Conservation (phyloP, 75 land plant genomes). For the Gnetum montanum region DNA sequence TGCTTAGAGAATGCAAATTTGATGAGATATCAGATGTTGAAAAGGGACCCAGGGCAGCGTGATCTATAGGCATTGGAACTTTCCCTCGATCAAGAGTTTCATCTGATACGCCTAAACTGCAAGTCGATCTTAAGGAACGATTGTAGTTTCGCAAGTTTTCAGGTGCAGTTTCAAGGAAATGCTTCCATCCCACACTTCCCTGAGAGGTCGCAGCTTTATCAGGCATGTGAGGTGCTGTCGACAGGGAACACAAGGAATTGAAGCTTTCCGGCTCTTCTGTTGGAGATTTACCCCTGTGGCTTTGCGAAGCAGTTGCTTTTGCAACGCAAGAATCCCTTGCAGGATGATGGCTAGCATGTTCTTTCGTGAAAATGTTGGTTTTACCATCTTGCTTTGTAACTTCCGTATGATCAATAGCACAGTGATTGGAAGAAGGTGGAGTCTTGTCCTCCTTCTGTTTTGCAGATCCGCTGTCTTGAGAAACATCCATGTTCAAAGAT, state of each 20-base stretch:
- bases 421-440: neutral
- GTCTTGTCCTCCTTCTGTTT: neutral
- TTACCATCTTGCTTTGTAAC: neutral
- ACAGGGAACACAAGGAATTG: constrained; percentile 1
- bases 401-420: neutral
- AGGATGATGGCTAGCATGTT: constrained; percentile 4
- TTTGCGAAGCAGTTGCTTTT: constrained; percentile 1
- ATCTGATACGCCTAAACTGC: neutral
- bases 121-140: neutral
- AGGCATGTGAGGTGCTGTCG: neutral
- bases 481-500: neutral
- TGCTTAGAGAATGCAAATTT: neutral
- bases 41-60: neutral
- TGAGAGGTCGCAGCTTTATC: constrained; percentile 2
- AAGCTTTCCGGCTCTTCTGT: neutral
- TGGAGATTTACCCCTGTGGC: neutral
- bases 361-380: neutral
- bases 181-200: constrained; percentile 2
- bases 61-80: no score
- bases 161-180: constrained; percentile 5
- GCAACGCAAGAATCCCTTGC: neutral
- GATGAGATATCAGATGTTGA: constrained; percentile 1
- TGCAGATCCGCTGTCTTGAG: neutral
- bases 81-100: neutral
- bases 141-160: constrained; percentile 6